These are phyloP conservation scores for Fusarium tuaranense DNA, from an alignment of 2,329 filamentous ascomycete genomes.

Conservation along the genomic window DNA sequence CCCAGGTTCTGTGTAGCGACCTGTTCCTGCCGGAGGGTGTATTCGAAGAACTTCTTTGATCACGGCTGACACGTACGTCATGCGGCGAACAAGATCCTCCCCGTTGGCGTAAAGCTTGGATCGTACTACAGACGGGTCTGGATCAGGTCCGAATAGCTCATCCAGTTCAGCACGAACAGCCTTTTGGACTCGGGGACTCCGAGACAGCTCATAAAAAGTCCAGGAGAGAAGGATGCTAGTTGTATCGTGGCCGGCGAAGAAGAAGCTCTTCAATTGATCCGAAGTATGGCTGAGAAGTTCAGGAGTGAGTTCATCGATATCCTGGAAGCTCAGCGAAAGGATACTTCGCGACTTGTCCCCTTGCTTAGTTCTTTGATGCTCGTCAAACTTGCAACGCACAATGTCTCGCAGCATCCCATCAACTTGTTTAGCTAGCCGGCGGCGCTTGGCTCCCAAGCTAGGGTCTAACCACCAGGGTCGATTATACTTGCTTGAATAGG, in stretches of 20 bases:
- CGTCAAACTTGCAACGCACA: not conserved
- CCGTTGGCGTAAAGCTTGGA: not conserved
- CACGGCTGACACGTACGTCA: slow-evolving; percentile 52
- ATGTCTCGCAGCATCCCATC: not conserved
- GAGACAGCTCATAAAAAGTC: slow-evolving; percentile 52
- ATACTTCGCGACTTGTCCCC: slow-evolving; percentile 36
- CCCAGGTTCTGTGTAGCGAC: slow-evolving; percentile 42
- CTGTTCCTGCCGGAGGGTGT: slow-evolving; percentile 50
- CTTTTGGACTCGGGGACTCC: slow-evolving; percentile 43
- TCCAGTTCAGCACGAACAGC: slow-evolving; percentile 52
- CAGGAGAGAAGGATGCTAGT: slow-evolving; percentile 53
- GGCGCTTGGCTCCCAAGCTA: not conserved
- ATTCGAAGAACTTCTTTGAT: slow-evolving; percentile 54
- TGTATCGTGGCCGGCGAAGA: slow-evolving; percentile 57
- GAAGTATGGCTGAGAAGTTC: slow-evolving; percentile 46
- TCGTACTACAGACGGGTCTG: not conserved
- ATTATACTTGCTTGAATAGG: not conserved
- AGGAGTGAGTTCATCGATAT: slow-evolving; percentile 41
- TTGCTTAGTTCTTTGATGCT: not conserved
- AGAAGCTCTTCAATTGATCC: slow-evolving; percentile 54
- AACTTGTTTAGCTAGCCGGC: not conserved
- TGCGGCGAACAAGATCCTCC: slow-evolving; percentile 42
- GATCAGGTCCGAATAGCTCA: slow-evolving; percentile 3
- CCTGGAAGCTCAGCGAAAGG: slow-evolving; percentile 49
- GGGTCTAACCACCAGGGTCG: not conserved